Evolutionary conservation across 2,329 filamentous ascomycete genomes (phyloP).

Genomic region (Boeremia exigua): DNA sequence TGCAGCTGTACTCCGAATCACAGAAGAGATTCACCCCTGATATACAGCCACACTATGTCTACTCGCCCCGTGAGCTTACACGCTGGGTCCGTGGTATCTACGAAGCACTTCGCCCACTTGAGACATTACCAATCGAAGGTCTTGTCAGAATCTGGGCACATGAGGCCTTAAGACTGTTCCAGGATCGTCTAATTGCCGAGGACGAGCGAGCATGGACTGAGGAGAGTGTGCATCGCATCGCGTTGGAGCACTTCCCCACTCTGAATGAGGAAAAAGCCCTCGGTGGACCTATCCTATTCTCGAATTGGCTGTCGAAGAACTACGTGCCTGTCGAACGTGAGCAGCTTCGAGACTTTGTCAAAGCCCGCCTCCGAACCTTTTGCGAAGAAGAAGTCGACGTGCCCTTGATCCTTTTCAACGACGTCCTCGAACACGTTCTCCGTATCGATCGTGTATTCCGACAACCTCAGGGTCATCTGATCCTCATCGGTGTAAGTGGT

Average conservation of each 20-base stretch:
- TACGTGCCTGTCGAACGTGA: conserved; percentile 97
- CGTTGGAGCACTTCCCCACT: conserved; percentile 91
- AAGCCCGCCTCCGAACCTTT: conserved; percentile 95
- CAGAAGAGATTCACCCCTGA: conserved; percentile 93
- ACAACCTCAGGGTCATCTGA: conserved; percentile 96
- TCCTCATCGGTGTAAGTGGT: conserved; percentile 97
- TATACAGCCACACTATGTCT: conserved; percentile 98
- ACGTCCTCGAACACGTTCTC: conserved; percentile 96
- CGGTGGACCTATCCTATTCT: conserved; percentile 93
- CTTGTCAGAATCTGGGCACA: conserved; percentile 98
- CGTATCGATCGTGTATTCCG: conserved; percentile 98
- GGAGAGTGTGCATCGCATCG: conserved; percentile 83
- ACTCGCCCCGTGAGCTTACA: conserved; percentile 97
- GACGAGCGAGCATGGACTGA: conserved; percentile 96
- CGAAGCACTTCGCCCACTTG: conserved; percentile 91
- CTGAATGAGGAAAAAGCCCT: conserved; percentile 90
- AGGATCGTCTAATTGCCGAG: conserved; percentile 93
- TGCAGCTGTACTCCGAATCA: conserved; percentile 92
- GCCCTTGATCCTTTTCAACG: conserved; percentile 97
- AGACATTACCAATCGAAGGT: conserved; percentile 85
- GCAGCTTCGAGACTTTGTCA: conserved; percentile 94
- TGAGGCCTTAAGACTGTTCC: conserved; percentile 93
- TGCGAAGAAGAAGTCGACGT: conserved; percentile 99
- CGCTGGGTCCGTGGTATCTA: conserved; percentile 98
- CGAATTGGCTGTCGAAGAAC: conserved; percentile 99